These are phyloP conservation scores for Hyphodiscus sp. DNA, from an alignment of 2,329 filamentous ascomycete species.

Conservation along the genomic window DNA sequence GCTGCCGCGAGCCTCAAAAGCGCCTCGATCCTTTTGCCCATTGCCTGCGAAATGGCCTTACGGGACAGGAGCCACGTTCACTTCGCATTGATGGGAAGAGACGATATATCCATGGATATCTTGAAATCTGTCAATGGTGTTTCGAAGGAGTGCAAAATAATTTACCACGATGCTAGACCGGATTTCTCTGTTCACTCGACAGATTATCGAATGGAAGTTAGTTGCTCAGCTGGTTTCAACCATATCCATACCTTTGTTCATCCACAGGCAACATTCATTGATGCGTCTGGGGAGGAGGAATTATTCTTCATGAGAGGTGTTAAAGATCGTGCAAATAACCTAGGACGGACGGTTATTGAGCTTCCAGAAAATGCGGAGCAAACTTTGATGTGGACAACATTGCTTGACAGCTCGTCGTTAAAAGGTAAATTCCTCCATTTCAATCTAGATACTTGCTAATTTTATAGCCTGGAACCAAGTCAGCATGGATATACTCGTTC, in stretches of 20 bases:
- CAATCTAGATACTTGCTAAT: conserved; percentile 18
- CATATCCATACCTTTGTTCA: conserved; percentile 70
- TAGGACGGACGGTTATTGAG: conserved; percentile 62
- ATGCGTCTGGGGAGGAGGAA: conserved; percentile 62
- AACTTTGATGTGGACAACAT: conserved; percentile 68
- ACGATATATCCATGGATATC: conserved; percentile 60
- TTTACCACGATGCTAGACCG: conserved; percentile 65
- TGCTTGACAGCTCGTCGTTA: conserved; percentile 67
- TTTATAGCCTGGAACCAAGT: conserved; percentile 67
- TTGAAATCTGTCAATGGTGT: conserved; percentile 75
- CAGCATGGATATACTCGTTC: conserved; percentile 75
- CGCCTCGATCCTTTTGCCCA: conserved; percentile 63
- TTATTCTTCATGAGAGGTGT: conserved; percentile 58
- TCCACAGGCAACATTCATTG: conserved; percentile 62
- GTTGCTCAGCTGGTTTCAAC: conserved; percentile 59
- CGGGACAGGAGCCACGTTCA: conserved; percentile 70
- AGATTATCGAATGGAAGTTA: conserved; percentile 60
- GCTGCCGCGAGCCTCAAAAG: conserved; percentile 69
- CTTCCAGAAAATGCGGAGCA: conserved; percentile 59
- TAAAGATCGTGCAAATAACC: conserved; percentile 44
- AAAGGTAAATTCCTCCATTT: conserved; percentile 40
- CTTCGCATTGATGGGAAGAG: conserved; percentile 70
- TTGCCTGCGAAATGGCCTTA: conserved; percentile 80
- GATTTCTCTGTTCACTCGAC: conserved; percentile 66
- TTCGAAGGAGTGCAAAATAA: conserved; percentile 60